phyloP scores from a whole-genome alignment of 768 basidiomycete genomes.

The Baorangia bicolor region DNA sequence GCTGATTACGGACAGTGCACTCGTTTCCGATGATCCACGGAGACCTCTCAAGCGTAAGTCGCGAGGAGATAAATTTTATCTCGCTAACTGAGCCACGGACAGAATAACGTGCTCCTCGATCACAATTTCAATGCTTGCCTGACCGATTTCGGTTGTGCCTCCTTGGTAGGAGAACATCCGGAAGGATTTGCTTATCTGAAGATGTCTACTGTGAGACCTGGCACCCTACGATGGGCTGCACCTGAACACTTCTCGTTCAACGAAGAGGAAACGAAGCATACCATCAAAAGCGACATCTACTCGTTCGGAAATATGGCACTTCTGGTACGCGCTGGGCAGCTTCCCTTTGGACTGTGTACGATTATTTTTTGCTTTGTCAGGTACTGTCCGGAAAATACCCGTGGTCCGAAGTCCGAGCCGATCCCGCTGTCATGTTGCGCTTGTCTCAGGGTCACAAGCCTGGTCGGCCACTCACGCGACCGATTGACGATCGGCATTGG shows the following conservation, averaged over 20 bases:
- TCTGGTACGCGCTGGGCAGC: not conserved
- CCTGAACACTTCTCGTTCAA: constrained; percentile 3
- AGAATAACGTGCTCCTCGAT: constrained; percentile 14
- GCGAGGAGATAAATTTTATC: not conserved
- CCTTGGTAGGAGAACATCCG: constrained; percentile 4
- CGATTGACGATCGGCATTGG: constrained; percentile 7
- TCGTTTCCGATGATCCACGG: constrained; percentile 13
- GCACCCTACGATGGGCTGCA: constrained; percentile 10
- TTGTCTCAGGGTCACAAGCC: not conserved
- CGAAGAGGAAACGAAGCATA: not conserved
- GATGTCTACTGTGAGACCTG: not conserved
- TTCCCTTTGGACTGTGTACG: not conserved
- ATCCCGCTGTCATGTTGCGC: not conserved
- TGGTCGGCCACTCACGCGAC: not conserved
- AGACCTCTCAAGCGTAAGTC: constrained; percentile 4
- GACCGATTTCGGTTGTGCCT: constrained; percentile 10
- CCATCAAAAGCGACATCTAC: constrained; percentile 7
- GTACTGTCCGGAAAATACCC: not conserved
- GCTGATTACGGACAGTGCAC: constrained; percentile 1
- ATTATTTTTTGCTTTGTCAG: not conserved
- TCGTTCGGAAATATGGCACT: constrained; percentile 10
- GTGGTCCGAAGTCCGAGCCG: not conserved
- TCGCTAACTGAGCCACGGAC: not conserved
- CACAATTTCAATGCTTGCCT: constrained; percentile 4
- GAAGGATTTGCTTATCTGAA: not conserved